These are phyloP conservation scores for Bipolaris oryzae DNA, from an alignment of 2,329 filamentous ascomycete species.

Conservation along the genomic window DNA sequence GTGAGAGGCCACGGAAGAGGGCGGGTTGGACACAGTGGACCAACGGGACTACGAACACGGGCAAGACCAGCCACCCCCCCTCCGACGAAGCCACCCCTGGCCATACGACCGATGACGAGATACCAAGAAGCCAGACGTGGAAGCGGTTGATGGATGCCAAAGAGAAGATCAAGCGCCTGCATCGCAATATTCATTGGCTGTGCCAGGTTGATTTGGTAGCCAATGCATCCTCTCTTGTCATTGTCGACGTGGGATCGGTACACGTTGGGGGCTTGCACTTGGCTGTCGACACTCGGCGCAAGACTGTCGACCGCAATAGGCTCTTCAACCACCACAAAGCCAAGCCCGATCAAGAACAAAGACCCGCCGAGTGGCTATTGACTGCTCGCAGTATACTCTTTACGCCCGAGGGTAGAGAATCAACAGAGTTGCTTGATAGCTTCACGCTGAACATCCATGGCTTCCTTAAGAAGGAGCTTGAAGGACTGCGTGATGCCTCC, in stretches of 20 bases:
- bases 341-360: constrained; percentile 62
- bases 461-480: constrained; percentile 80
- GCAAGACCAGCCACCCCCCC: constrained; percentile 24
- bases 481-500: constrained; percentile 87
- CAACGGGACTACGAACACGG: constrained; percentile 35
- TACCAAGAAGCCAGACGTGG: constrained; percentile 74
- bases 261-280: constrained; percentile 84
- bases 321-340: constrained; percentile 74
- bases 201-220: constrained; percentile 88
- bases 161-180: constrained; percentile 83
- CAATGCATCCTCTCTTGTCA: constrained; percentile 75
- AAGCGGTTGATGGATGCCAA: constrained; percentile 77
- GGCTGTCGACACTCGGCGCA: constrained; percentile 86
- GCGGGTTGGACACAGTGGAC: constrained; percentile 41
- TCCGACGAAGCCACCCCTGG: constrained; percentile 27
- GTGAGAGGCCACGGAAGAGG: constrained; percentile 42
- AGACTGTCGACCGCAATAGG: constrained; percentile 87
- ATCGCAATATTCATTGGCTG: constrained; percentile 86
- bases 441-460: constrained; percentile 90
- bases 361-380: constrained; percentile 92
- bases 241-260: constrained; percentile 81
- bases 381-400: constrained; percentile 86
- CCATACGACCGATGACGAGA: constrained; percentile 47
- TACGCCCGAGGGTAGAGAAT: constrained; percentile 81
- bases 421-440: constrained; percentile 86